Conservation (phyloP, 2,329 filamentous ascomycete genomes). For the Neopestalotiopsis sp. region DNA sequence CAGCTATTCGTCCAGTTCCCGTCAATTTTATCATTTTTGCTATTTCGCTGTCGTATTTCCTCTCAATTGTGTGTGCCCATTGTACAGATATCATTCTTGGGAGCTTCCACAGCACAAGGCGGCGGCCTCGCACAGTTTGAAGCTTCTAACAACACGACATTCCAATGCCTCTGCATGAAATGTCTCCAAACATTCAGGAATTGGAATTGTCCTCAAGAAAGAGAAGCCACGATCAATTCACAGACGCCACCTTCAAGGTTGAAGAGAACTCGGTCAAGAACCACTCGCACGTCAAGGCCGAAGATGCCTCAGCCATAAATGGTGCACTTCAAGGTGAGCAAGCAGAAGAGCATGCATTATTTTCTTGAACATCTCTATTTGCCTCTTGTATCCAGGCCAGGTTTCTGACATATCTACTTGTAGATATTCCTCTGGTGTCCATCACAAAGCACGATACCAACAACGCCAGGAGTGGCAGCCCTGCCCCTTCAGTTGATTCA, state of each 20-base stretch:
- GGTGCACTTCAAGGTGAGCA: slow-evolving; percentile 17
- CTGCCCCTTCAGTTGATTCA: slow-evolving; percentile 46
- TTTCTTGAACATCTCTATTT: no score
- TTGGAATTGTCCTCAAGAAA: slow-evolving; percentile 49
- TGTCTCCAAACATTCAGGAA: slow-evolving; percentile 56
- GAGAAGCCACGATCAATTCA: slow-evolving; percentile 52
- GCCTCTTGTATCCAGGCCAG: slow-evolving; percentile 26
- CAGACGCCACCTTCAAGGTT: slow-evolving; percentile 27
- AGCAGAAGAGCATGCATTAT: slow-evolving; percentile 23
- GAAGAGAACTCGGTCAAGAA: slow-evolving; percentile 24
- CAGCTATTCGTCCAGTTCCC: no score
- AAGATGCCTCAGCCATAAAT: slow-evolving; percentile 6
- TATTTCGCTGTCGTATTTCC: no score
- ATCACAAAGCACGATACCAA: slow-evolving; percentile 16
- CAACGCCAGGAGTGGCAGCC: slow-evolving; percentile 31
- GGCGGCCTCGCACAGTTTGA: slow-evolving; percentile 19
- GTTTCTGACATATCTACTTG: slow-evolving; percentile 21
- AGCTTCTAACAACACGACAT: slow-evolving; percentile 15
- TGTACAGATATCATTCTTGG: not conserved
- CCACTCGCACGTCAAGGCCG: not conserved
- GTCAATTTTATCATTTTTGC: no score
- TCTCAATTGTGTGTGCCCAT: no score
- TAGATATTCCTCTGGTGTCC: slow-evolving; percentile 18
- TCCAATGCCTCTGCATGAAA: slow-evolving; percentile 53
- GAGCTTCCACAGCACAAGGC: slow-evolving; percentile 1